Percentiles rank a stretch among this genome's conserved stretches.
phyloP scores from a whole-genome alignment of 2,329 filamentous ascomycete genomes.

The Emydomyces testavorans region DNA sequence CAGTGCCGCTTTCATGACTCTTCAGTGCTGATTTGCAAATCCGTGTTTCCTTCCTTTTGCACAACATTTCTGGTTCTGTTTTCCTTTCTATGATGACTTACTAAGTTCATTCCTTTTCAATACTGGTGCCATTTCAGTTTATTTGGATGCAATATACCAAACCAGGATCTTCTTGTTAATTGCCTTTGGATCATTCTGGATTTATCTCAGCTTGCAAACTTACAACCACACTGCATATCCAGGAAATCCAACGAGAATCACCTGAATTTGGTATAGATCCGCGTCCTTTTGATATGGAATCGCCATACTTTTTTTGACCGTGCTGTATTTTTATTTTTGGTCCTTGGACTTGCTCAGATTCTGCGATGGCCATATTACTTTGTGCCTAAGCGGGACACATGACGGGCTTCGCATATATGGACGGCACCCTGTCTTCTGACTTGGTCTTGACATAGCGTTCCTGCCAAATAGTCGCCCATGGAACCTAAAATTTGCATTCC shows the following conservation, averaged over 20 bases:
- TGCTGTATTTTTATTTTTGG: conserved; percentile 13
- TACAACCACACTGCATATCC: not conserved
- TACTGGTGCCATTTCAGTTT: not conserved
- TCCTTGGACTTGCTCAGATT: conserved; percentile 5
- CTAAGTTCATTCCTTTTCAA: not conserved
- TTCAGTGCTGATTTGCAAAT: not conserved
- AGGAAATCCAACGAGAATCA: not conserved
- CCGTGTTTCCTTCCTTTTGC: not conserved
- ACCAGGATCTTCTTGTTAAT: not conserved
- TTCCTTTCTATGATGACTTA: not conserved
- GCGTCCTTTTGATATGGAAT: conserved; percentile 2
- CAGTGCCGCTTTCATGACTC: conserved; percentile 3
- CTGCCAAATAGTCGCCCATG: not conserved
- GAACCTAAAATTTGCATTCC: not conserved
- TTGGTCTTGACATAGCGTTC: not conserved
- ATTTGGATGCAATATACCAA: not conserved
- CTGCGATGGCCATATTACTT: not conserved
- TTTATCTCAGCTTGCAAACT: not conserved
- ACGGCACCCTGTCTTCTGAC: not conserved
- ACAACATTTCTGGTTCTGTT: not conserved
- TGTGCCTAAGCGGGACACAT: not conserved
- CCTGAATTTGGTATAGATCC: not conserved
- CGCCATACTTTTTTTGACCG: not conserved
- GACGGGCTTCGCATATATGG: not conserved
- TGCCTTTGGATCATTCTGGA: not conserved